Evolutionary conservation across 2,329 filamentous ascomycete species (phyloP), one percentile per base, ranked within the genome.

Genomic region (Ciborinia camelliae): DNA sequence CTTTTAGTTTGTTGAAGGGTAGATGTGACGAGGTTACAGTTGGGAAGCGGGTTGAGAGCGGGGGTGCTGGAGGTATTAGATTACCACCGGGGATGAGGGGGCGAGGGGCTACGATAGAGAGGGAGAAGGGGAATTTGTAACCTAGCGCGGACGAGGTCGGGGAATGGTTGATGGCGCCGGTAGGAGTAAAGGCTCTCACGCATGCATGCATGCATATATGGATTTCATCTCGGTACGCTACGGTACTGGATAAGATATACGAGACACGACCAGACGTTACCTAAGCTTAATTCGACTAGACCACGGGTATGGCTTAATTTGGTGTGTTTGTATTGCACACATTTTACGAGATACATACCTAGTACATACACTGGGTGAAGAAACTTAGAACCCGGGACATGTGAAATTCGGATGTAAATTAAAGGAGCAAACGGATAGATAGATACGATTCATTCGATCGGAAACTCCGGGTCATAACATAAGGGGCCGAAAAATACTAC

Each of bases 1-100:
- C 90, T 0, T 95, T 99, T 75, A 94, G 90, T 67, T 81, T 98
- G 67, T 89, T 92, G 62, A 90, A 88, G 76, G 88, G 90, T 62
- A 88, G 88, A 71, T 89, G 97, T 45, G 95, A 98, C 75, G 89
- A 96, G 72, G 66, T 73, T 32, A 66, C 66, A 18, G 12, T 61
- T 32, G 50, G 69, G 64, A 65, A 70, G 39, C 59, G 59, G 47
- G 62, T 66, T 47, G 62, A 63, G n/a, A 32, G 64, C 35, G 43
- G 58, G 61, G 65, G 58, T 45, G 59, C 37, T 32, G 61, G 59
- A 18, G 82, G 81, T 0, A 86, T 87, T 65, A 79, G 85, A 53
- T 79, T 84, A 77, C 85, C 85, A 23, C 85, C 85, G 12, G 79
- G 79, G 0, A 75, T 75, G 70, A 76, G 74, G 65, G 74, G 76